A percentile compares a stretch with the other conserved stretches of the same genome.
These are phyloP conservation scores for Aspergillus sp. DNA, from an alignment of 2,329 filamentous ascomycete species.

Conservation along the genomic window DNA sequence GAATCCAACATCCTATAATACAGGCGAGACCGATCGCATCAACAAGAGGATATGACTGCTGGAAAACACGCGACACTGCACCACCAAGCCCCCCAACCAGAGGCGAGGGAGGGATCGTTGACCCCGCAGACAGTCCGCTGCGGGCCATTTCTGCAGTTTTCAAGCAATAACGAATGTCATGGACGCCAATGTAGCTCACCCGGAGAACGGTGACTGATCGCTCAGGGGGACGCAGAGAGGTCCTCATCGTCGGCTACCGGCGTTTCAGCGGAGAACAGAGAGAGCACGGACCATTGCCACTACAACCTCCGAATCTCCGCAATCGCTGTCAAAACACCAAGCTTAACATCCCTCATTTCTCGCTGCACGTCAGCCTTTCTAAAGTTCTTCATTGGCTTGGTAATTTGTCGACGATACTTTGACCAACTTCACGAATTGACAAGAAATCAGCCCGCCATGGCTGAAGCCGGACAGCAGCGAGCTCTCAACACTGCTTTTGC, in stretches of 20 bases:
- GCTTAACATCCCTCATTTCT: neutral
- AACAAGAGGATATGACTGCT: constrained; percentile 79
- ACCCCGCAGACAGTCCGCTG: constrained; percentile 32
- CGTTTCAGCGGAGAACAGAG: constrained; percentile 9
- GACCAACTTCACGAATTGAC: neutral
- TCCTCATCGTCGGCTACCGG: neutral
- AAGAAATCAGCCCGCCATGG: constrained; percentile 55
- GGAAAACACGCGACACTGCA: constrained; percentile 57
- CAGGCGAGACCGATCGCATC: constrained; percentile 82
- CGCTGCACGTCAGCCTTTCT: neutral
- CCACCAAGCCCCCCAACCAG: constrained; percentile 51
- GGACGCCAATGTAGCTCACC: constrained; percentile 10
- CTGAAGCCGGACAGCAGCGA: constrained; percentile 56
- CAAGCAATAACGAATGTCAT: constrained; percentile 17
- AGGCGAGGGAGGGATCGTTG: constrained; percentile 28
- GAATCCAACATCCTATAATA: constrained; percentile 66
- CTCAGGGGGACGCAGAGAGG: neutral
- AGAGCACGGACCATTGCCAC: constrained; percentile 26
- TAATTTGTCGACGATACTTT: neutral
- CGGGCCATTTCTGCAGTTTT: constrained; percentile 31
- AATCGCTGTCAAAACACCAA: constrained; percentile 10
- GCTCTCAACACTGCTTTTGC: constrained; percentile 71
- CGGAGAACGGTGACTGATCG: neutral
- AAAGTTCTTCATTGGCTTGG: too few relatives aligned
- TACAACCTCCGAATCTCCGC: constrained; percentile 22